Evolutionary conservation across 371 early-diverging fungal genomes (phyloP).

Genomic region (Coemansia sp.): DNA sequence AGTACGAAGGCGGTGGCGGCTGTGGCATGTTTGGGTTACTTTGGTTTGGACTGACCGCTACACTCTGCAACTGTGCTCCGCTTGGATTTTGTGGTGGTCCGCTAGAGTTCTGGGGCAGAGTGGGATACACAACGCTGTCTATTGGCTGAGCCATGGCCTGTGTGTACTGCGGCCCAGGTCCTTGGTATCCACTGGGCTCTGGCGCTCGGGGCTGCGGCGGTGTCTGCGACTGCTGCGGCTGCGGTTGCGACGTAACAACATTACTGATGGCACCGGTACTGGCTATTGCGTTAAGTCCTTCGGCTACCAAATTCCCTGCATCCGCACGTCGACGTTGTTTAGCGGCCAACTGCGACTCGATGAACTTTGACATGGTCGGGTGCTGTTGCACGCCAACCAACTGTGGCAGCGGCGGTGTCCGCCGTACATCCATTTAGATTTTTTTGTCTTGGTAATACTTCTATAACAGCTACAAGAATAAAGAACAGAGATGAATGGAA

Average conservation of each 20-base stretch:
- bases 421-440: background rate
- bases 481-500: background rate
- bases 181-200: background rate
- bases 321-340: background rate
- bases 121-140: background rate
- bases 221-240: background rate
- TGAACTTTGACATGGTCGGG: background rate
- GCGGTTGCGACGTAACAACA: background rate
- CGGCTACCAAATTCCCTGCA: background rate
- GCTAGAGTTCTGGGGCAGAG: no score
- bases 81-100: background rate
- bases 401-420: background rate
- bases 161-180: background rate
- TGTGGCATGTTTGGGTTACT: background rate
- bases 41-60: background rate
- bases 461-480: background rate
- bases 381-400: background rate
- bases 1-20: constrained; percentile 4
- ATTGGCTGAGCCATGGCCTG: background rate
- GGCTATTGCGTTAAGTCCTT: background rate
- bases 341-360: background rate
- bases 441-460: background rate
- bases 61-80: background rate
- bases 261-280: background rate
- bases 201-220: background rate